Base-by-base conservation (phyloP, 495 filamentous ascomycete genomes). In the Tuber melanosporum region DNA sequence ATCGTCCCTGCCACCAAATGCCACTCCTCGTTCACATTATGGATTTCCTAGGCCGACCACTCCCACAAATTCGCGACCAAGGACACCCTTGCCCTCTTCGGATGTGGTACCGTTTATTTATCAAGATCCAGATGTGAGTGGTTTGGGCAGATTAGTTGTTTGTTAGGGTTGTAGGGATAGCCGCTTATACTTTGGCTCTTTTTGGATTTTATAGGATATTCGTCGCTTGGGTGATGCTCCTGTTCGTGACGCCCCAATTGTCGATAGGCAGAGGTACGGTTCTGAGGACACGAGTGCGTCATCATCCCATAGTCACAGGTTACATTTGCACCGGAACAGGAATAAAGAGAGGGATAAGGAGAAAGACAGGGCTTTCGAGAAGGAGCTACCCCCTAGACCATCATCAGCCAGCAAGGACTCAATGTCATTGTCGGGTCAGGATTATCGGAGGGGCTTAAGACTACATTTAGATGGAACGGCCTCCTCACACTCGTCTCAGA, bases 41-140 rank as follows among this genome's bases (percentile, higher is more conserved):
- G 74, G 90, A 87, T 84, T 89, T 87, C 83, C 88, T 84, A 85
- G 88, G 73, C 77, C 88, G 83, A 83, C 85, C 84, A 83, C 90
- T 85, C 81, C 88, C 91, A 71, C 87, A 42, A 87, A 86, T 62
- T 92, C 93, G 8, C 87, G 93, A 73, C 92, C 94, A 74, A 88
- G 92, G 69, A 95, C 91, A 32, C 93, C 95, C n/a, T 86, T 93
- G 62, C 93, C 94, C 47, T 94, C 94, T 20, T 94, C 92, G 82
- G 95, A 98, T 82, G 93, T 99, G 72, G 94, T 95, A 39, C 95
- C 95, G 19, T 99, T 97, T 89, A 86, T 96, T 70, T 98, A 94
- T 85, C 95, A 99, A 85, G 93, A 95, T 83, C 90, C 88, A 78
- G 90, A 94, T 84, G 91, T 92, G 84, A 85, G 90, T 75, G 70